Conservation (phyloP, 108 stramenopile genomes). For the Mayamaea pseudoterrestris region DNA sequence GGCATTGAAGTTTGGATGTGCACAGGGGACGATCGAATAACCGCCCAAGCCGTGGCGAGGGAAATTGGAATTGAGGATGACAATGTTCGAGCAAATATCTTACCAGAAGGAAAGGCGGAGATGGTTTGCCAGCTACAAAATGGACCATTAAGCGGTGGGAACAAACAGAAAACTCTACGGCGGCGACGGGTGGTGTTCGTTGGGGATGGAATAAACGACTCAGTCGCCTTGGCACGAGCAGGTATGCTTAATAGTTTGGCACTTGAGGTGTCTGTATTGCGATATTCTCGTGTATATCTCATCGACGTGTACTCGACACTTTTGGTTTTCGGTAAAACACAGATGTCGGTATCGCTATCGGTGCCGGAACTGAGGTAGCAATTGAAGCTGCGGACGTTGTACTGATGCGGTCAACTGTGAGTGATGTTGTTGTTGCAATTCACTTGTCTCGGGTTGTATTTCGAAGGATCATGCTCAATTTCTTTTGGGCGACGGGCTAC, state of each 20-base stretch:
- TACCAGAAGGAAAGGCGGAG: conserved; percentile 73
- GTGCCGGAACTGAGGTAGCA: conserved; percentile 87
- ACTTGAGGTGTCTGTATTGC: no score
- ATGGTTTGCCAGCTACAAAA: conserved; percentile 42
- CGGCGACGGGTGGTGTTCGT: conserved; percentile 54
- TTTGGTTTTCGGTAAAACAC: no score
- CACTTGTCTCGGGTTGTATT: conserved; percentile 75
- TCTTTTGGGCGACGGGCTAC: conserved; percentile 86
- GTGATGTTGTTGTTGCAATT: conserved; percentile 76
- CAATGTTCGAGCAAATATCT: conserved; percentile 56
- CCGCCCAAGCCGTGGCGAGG: conserved; percentile 72
- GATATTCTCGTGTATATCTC: no score
- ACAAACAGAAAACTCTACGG: not conserved
- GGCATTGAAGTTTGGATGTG: conserved; percentile 87
- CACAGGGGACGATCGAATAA: conserved; percentile 79
- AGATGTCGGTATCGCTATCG: conserved; percentile 87
- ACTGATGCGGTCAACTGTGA: conserved; percentile 63
- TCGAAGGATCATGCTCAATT: conserved; percentile 75
- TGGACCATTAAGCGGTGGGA: conserved; percentile 8
- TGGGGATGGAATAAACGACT: conserved; percentile 98
- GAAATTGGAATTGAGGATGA: conserved; percentile 52
- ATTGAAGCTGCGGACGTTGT: conserved; percentile 88
- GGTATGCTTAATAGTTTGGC: no score
- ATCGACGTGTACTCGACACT: no score
- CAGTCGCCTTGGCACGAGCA: conserved; percentile 88